These are phyloP conservation scores for Cercospora nicotianae DNA, from an alignment of 2,329 filamentous ascomycete genomes.

Conservation along the genomic window DNA sequence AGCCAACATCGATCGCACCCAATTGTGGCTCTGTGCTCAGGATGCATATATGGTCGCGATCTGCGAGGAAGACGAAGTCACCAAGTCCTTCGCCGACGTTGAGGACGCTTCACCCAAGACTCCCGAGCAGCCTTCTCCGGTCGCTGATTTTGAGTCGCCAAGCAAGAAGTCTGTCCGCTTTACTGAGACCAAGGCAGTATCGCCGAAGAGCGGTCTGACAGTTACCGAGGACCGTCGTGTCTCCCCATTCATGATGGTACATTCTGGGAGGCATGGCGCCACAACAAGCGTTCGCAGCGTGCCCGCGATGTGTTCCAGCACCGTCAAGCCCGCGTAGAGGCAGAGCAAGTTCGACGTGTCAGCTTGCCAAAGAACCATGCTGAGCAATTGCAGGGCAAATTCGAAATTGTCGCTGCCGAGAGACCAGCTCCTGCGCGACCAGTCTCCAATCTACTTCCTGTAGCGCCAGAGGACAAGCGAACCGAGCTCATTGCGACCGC, in stretches of 20 bases:
- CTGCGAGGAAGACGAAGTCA: constrained; percentile 36
- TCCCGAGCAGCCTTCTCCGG: constrained; percentile 31
- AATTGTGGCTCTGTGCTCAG: constrained; percentile 82
- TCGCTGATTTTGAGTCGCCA: constrained; percentile 38
- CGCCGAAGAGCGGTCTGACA: constrained; percentile 1
- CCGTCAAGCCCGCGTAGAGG: constrained; percentile 81
- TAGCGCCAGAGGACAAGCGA: constrained; percentile 40
- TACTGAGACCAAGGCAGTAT: constrained; percentile 28
- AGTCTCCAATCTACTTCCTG: constrained; percentile 46
- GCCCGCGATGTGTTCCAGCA: constrained; percentile 78
- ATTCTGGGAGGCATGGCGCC: constrained; percentile 74
- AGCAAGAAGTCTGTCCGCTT: constrained; percentile 77
- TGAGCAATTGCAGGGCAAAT: constrained; percentile 81
- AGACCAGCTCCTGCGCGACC: constrained; percentile 47
- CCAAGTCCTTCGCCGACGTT: constrained; percentile 34
- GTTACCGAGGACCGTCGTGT: constrained; percentile 29
- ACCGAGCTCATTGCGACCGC: constrained; percentile 38
- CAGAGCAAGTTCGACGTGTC: constrained; percentile 78
- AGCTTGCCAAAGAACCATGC: constrained; percentile 71
- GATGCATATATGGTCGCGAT: constrained; percentile 59
- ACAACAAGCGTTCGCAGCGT: constrained; percentile 60
- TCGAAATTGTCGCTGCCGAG: constrained; percentile 63
- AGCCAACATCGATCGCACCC: constrained; percentile 79
- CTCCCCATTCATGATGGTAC: constrained; percentile 50
- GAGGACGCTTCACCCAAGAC: constrained; percentile 36